phyloP scores from a whole-genome alignment of 2,329 filamentous ascomycete genomes.

The Phialemoniopsis sp. region DNA sequence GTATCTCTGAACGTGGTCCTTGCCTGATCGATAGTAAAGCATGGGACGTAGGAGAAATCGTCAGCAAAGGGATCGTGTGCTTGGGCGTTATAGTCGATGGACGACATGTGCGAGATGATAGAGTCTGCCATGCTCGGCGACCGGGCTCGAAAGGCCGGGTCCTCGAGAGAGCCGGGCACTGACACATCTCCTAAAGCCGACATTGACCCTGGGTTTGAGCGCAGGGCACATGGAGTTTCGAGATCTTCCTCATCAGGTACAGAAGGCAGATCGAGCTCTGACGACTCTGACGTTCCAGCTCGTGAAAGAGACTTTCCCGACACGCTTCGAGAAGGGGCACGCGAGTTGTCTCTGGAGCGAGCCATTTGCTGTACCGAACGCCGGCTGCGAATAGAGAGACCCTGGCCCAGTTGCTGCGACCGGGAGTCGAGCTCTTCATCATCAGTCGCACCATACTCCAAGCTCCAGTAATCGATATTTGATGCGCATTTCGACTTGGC shows the following conservation, averaged over 20 bases:
- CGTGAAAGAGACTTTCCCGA: conserved; percentile 39
- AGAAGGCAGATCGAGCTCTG: conserved; percentile 25
- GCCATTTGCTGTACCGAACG: conserved; percentile 14
- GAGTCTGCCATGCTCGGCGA: conserved; percentile 81
- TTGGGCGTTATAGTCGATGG: conserved; percentile 53
- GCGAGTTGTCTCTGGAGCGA: conserved; percentile 37
- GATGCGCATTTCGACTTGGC: conserved; percentile 40
- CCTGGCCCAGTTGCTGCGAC: conserved; percentile 31
- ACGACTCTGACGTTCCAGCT: conserved; percentile 22
- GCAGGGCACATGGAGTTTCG: conserved; percentile 47
- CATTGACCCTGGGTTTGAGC: conserved; percentile 46
- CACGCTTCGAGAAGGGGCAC: conserved; percentile 40
- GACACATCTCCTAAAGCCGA: conserved; percentile 31
- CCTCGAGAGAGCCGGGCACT: conserved; percentile 26
- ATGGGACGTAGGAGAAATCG: conserved; percentile 89
- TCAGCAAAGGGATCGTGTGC: conserved; percentile 69
- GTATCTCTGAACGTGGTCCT: conserved; percentile 88
- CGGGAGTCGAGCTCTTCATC: conserved; percentile 40
- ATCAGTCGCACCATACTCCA: conserved; percentile 68
- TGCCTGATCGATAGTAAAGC: conserved; percentile 81
- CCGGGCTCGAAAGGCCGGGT: conserved; percentile 56
- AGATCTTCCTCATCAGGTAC: conserved; percentile 44
- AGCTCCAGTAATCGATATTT: conserved; percentile 72
- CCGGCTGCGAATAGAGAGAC: conserved; percentile 29
- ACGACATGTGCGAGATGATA: conserved; percentile 66